phyloP scores from a whole-genome alignment of 257 asterid genomes.

The Agastache rugosa region DNA sequence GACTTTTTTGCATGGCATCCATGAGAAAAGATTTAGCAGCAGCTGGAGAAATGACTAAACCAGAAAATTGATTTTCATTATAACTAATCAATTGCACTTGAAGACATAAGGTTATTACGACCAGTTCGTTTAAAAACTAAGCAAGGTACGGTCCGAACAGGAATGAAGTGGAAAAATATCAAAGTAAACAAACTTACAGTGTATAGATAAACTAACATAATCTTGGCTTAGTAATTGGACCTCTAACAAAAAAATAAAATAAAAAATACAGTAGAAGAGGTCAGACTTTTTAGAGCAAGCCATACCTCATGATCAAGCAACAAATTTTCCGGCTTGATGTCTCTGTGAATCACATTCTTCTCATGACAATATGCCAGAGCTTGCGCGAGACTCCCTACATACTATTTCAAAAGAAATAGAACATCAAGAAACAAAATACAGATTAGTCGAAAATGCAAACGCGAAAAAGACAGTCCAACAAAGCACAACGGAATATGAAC shows the following conservation, averaged over 20 bases:
- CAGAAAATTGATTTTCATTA: neutral
- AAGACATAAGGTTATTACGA: neutral
- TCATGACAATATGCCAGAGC: conserved; percentile 92
- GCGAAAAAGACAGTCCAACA: neutral
- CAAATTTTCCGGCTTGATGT: conserved; percentile 97
- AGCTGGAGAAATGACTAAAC: conserved; percentile 10
- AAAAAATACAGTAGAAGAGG: too few species aligned
- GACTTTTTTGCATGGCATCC: neutral
- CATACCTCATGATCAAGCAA: conserved; percentile 95
- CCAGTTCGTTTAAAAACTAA: conserved; percentile 3
- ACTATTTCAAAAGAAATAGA: conserved; percentile 47
- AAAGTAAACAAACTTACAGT: neutral
- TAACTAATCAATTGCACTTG: conserved; percentile 4
- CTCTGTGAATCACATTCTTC: conserved; percentile 96
- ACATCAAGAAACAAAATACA: conserved; percentile 14
- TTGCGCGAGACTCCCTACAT: conserved; percentile 79
- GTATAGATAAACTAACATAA: neutral
- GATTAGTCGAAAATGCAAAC: conserved; percentile 11
- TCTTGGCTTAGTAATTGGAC: conserved; percentile 1
- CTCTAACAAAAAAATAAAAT: neutral
- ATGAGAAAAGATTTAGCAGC: conserved; percentile 10
- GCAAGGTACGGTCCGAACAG: neutral
- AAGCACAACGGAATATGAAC: neutral
- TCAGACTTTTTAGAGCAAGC: neutral
- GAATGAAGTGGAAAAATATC: neutral